phyloP scores from a whole-genome alignment of 2,329 filamentous ascomycete genomes.

The Niveomyces coronatus region DNA sequence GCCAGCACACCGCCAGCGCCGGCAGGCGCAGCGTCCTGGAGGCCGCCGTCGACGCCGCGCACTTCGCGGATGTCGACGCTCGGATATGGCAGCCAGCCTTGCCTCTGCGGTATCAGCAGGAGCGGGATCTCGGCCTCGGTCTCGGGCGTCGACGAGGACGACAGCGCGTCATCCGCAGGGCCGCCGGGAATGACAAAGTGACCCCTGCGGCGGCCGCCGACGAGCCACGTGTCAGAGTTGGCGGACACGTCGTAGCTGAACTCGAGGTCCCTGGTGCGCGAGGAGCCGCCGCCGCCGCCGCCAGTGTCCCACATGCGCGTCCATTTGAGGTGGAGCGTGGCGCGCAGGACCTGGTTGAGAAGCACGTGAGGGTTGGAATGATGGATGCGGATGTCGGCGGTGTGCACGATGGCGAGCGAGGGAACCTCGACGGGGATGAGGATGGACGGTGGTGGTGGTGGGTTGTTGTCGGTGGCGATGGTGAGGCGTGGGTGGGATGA shows the following conservation, averaged over 20 bases:
- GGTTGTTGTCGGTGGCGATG: slow-evolving; percentile 13
- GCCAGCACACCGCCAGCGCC: no score
- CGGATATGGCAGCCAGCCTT: slow-evolving; percentile 71
- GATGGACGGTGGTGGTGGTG: slow-evolving; percentile 46
- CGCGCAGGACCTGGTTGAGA: slow-evolving; percentile 55
- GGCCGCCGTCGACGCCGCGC: no score
- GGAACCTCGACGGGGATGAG: slow-evolving; percentile 86
- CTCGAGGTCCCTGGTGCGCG: slow-evolving; percentile 43
- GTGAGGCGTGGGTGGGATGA: slow-evolving; percentile 18
- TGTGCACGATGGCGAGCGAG: slow-evolving; percentile 71
- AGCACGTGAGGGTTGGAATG: slow-evolving; percentile 35
- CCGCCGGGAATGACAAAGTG: slow-evolving; percentile 55
- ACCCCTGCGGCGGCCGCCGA: slow-evolving; percentile 71
- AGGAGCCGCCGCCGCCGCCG: no score
- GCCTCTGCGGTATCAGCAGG: slow-evolving; percentile 67
- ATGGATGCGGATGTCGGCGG: slow-evolving; percentile 54
- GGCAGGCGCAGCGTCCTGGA: no score
- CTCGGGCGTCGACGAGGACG: slow-evolving; percentile 30
- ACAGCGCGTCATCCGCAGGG: slow-evolving; percentile 11
- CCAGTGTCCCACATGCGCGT: slow-evolving; percentile 51
- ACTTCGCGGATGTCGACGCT: slow-evolving; percentile 66
- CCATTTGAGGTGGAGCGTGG: slow-evolving; percentile 52
- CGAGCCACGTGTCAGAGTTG: slow-evolving; percentile 66
- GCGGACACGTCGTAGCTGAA: slow-evolving; percentile 78
- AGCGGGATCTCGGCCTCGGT: slow-evolving; percentile 53